Percentiles rank a stretch among this genome's conserved stretches.
phyloP scores from a whole-genome alignment of 2,329 filamentous ascomycete genomes.

The Xylaria sp. region DNA sequence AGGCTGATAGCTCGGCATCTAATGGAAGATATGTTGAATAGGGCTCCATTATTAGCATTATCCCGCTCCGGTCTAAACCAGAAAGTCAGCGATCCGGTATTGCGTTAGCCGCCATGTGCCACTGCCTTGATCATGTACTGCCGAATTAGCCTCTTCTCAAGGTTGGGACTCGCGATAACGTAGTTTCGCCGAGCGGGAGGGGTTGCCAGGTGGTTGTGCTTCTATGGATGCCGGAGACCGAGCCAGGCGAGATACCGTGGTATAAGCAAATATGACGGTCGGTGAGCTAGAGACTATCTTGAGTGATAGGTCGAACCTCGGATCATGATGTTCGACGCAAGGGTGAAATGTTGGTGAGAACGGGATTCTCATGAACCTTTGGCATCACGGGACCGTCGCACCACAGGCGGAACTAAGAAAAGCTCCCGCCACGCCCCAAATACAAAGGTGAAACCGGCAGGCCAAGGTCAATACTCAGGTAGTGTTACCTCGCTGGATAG shows the following conservation, averaged over 20 bases:
- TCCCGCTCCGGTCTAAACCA: neutral
- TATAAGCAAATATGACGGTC: conserved; percentile 12
- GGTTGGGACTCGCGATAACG: neutral
- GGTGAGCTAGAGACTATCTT: conserved; percentile 6
- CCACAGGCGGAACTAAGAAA: conserved; percentile 22
- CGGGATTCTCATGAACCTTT: conserved; percentile 9
- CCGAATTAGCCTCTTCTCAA: neutral
- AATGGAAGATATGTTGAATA: neutral
- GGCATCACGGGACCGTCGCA: conserved; percentile 17
- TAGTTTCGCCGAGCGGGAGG: conserved; percentile 10
- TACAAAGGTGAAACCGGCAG: conserved; percentile 7
- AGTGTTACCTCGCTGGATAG: conserved; percentile 16
- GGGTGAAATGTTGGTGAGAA: conserved; percentile 10
- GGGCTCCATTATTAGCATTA: neutral
- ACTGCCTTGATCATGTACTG: conserved; percentile 1
- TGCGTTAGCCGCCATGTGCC: neutral
- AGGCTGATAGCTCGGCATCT: neutral
- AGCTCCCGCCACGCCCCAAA: conserved; percentile 7
- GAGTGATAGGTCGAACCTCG: conserved; percentile 20
- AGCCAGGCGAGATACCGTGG: conserved; percentile 1
- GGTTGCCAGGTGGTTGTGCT: conserved; percentile 11
- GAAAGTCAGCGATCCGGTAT: neutral
- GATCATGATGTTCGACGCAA: conserved; percentile 15
- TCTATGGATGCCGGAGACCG: conserved; percentile 9
- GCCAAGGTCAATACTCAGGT: neutral